Base-by-base conservation (phyloP, 2,329 filamentous ascomycete species). In the Ambrosiella beaveri region DNA sequence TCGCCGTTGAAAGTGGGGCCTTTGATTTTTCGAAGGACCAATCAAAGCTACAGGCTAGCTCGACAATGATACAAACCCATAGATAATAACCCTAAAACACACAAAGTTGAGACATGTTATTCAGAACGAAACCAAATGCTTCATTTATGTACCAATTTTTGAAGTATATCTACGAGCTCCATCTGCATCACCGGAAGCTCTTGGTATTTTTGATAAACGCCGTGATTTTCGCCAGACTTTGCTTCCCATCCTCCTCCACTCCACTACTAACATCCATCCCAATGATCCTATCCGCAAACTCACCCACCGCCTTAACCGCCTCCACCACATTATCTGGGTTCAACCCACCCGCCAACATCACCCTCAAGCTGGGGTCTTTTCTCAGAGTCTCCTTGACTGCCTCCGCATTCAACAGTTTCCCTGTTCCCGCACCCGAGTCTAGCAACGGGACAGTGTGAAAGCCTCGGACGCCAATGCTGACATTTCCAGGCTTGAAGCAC, bases 241-340 rank as follows among this genome's bases (percentile, higher is more conserved):
- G 93, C 66, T 81, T 74, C 1, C 89, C 91, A 64, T 85, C 79
- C 40, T 81, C 82, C 71, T 97, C 93, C 1, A 98, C 89, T 0
- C 94, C 94, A 66, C 88, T 95, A 69, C 89, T 95, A 17, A 95
- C 88, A 73, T 98, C 93, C 2, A 98, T 86, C 1, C 85, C 90
- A 39, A 89, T 73, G 11, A 96, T 79, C 61, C 83, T 80, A 8
- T 74, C 74, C 35, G 74, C 74, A 54, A 59, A 63, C 6, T 77
- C 73, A 0, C 82, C 84, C 13, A 91, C 71, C 12, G 77, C 75
- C 19, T 74, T 72, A 15, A 98, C 72, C 7, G 80, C 77, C 4
- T 80, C 74, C 1, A 73, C 73, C 4, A 98, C 85, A 65, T 96
- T 98, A 2, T 84, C 80, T 1, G 88, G 81, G 61, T 82, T 82